A percentile compares a stretch with the other conserved stretches of the same genome.
phyloP scores from a whole-genome alignment of 305 asterid species.

The Withania somnifera region DNA sequence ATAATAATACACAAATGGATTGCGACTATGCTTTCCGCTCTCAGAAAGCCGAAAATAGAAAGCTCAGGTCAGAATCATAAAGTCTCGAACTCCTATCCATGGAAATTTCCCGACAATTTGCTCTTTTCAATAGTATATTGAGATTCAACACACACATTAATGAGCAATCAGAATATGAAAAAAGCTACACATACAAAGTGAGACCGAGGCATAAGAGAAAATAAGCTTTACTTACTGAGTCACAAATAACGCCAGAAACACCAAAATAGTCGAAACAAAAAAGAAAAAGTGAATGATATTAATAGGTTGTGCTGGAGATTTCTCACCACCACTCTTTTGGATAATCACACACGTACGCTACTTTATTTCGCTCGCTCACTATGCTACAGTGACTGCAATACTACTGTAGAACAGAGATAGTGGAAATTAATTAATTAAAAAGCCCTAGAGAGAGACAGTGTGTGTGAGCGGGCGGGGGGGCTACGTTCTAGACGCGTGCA shows the following conservation, averaged over 20 bases:
- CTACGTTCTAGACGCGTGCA: too few relatives aligned
- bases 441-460: slow-evolving; percentile 2
- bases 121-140: background rate
- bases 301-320: background rate
- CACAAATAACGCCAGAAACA: background rate
- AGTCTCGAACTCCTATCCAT: slow-evolving; percentile 14
- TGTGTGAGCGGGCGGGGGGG: too few relatives aligned
- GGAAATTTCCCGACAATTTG: background rate
- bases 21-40: background rate
- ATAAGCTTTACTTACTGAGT: background rate
- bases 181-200: background rate
- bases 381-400: too few relatives aligned
- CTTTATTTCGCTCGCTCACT: too few relatives aligned
- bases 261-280: background rate
- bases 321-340: background rate
- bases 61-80: background rate
- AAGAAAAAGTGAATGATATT: background rate
- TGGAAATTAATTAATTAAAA: too few relatives aligned
- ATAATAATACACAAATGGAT: background rate
- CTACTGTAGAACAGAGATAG: too few relatives aligned
- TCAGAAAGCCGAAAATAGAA: slow-evolving; percentile 21
- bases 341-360: background rate
- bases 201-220: too few relatives aligned
- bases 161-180: background rate
- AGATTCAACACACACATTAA: background rate